Base-by-base conservation (phyloP, 768 basidiomycete species). In the Hericium rajendrae region DNA sequence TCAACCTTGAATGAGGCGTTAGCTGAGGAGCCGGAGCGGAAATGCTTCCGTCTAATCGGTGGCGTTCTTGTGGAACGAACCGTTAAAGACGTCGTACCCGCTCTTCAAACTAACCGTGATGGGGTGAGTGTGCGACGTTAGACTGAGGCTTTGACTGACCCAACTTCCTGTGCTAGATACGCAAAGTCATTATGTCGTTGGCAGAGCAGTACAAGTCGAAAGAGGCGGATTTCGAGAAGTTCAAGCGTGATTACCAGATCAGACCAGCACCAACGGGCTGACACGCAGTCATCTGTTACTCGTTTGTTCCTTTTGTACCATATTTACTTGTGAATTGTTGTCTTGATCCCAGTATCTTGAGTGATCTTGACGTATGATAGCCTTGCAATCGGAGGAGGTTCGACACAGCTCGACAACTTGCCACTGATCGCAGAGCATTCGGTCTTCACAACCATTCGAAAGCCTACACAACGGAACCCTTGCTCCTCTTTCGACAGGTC, bases 31-130 rank as follows among this genome's bases (percentile, higher is more conserved):
- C 94, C 95, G 16, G 80, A 85, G 71, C 85, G 97, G 57, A 94
- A 92, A 74, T 98, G 97, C 72, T 99, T 97, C 74, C 85, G 95
- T 54, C 78, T 98, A 63, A 88, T 99, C 61, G 97, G 97, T 5
- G 95, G 95, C 28, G 86, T 97, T 6, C 79, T 99, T 15, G 95
- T 98, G 28, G 94, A 98, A 69, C 80, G 94, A 50, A 97, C 94
- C 2, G 97, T 98, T 49, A 85, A 88, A 68, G 95, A 98, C 63
- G 91, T 98, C 52, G 85, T 90, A 39, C 95, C 97, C 39, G 84
- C 88, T 28, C 73, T 99, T 48, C 82, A 90, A 70, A 91, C 86
- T n/a, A 97, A 94, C 66, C 77, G 82, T 53, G 86, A 93, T 66
- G 91, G 91, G 58, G 93, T 94, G 66, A 61, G 86, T 74, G 2